Percentiles rank a stretch among this genome's conserved stretches.
Evolutionary conservation across 805 yeast genomes (phyloP).

Genomic region (Metschnikowia picachoensis): DNA sequence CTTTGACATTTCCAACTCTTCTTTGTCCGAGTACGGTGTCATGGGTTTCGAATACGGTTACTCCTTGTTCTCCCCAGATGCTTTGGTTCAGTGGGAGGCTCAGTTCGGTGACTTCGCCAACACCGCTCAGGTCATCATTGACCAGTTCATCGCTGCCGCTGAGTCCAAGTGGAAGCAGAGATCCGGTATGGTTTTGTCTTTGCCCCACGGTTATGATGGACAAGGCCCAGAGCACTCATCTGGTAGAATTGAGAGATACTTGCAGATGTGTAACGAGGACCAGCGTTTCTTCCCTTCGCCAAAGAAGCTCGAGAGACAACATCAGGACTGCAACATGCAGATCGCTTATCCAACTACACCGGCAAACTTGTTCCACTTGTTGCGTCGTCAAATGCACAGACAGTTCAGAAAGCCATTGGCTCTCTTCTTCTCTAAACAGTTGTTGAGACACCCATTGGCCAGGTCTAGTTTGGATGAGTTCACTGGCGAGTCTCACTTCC

Average conservation of each 20-base stretch:
- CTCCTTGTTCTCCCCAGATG: conserved; percentile 95
- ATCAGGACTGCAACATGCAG: conserved; percentile 98
- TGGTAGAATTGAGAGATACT: conserved; percentile 94
- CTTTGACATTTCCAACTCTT: conserved; percentile 87
- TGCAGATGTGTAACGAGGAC: conserved; percentile 94
- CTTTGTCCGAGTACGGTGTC: conserved; percentile 97
- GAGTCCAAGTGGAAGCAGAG: conserved; percentile 99
- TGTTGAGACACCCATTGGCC: conserved; percentile 91
- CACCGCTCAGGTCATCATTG: conserved; percentile 96
- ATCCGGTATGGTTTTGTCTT: conserved; percentile 88
- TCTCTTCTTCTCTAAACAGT: conserved; percentile 84
- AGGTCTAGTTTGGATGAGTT: conserved; percentile 80
- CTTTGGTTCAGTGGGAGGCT: conserved; percentile 98
- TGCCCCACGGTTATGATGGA: conserved; percentile 99
- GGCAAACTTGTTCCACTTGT: conserved; percentile 89
- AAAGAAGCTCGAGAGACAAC: conserved; percentile 91
- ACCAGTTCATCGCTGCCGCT: conserved; percentile 94
- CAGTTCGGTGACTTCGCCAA: conserved; percentile 99
- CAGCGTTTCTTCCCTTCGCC: conserved; percentile 88
- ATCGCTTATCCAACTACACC: conserved; percentile 98
- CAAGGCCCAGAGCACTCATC: conserved; percentile 99
- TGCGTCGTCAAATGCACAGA: conserved; percentile 99
- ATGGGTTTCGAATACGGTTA: conserved; percentile 99
- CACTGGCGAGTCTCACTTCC: conserved; percentile 87
- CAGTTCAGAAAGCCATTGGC: conserved; percentile 93